Percentiles rank a stretch among this genome's conserved stretches.
These are phyloP conservation scores for Aspergillus ibericus DNA, from an alignment of 2,329 filamentous ascomycete genomes.

Conservation along the genomic window DNA sequence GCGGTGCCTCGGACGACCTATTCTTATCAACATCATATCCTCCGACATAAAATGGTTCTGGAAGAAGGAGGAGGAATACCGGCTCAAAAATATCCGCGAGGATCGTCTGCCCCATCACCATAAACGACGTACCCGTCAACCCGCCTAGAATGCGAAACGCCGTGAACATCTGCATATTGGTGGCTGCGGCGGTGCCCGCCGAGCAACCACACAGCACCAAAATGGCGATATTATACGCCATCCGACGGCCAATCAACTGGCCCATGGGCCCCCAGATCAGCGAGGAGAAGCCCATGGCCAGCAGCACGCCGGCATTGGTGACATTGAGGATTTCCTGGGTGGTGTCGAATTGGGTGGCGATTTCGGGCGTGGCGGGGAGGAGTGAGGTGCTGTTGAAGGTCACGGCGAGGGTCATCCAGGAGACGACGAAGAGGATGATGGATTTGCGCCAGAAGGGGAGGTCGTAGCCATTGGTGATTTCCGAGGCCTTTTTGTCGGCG, in stretches of 20 bases:
- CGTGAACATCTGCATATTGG: slow-evolving; percentile 37
- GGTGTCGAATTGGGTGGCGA: slow-evolving; percentile 39
- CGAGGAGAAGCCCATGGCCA: slow-evolving; percentile 41
- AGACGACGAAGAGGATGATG: slow-evolving; percentile 43
- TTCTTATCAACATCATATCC: neutral
- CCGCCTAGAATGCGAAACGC: slow-evolving; percentile 37
- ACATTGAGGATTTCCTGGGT: slow-evolving; percentile 36
- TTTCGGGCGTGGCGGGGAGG: slow-evolving; percentile 42
- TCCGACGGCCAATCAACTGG: slow-evolving; percentile 30
- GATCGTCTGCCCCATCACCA: slow-evolving; percentile 42
- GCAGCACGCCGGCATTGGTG: slow-evolving; percentile 39
- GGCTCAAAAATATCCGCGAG: slow-evolving; percentile 43
- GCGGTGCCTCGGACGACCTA: slow-evolving; percentile 45
- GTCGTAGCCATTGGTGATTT: slow-evolving; percentile 17
- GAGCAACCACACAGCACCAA: slow-evolving; percentile 34
- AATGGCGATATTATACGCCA: slow-evolving; percentile 37
- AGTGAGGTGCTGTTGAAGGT: slow-evolving; percentile 47
- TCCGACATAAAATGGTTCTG: neutral
- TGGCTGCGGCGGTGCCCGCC: slow-evolving; percentile 32
- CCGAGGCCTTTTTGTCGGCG: neutral
- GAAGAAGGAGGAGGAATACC: slow-evolving; percentile 18
- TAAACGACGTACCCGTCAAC: slow-evolving; percentile 41
- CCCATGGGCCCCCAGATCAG: slow-evolving; percentile 39
- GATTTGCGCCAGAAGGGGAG: slow-evolving; percentile 41
- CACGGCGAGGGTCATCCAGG: slow-evolving; percentile 44